Evolutionary conservation across 495 filamentous ascomycete genomes (phyloP).

Genomic region (Trichoderma reesei): DNA sequence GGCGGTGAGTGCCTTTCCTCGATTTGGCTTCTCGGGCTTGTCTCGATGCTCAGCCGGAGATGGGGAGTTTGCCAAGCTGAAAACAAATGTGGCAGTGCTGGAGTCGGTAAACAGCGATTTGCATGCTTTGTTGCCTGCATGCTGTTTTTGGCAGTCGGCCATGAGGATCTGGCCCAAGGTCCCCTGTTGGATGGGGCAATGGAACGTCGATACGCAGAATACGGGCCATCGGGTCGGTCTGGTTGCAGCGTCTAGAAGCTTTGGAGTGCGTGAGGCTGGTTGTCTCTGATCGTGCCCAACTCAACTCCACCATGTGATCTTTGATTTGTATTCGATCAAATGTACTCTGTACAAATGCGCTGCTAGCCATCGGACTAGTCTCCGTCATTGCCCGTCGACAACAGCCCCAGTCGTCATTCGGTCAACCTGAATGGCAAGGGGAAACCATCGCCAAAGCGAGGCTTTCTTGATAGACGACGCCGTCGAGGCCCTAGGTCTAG

Average conservation of each 20-base stretch:
- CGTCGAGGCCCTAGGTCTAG: not conserved
- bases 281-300: not conserved
- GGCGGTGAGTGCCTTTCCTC: not conserved
- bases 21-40: not conserved
- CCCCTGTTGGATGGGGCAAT: too few species aligned
- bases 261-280: not conserved
- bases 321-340: not conserved
- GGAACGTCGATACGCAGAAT: not conserved
- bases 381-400: not conserved
- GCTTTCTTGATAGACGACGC: not conserved
- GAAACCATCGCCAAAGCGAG: not conserved
- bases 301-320: not conserved
- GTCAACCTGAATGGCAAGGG: too few species aligned
- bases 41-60: too few species aligned
- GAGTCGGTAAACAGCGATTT: not conserved
- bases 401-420: not conserved
- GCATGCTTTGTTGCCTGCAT: too few species aligned
- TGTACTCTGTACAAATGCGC: not conserved
- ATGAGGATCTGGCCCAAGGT: too few species aligned
- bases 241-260: not conserved
- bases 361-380: too few species aligned
- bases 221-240: not conserved
- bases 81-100: not conserved
- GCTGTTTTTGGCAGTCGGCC: too few species aligned
- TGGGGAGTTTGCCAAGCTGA: not conserved